Evolutionary conservation across 2,329 filamentous ascomycete species (phyloP), one percentile per base, ranked within the genome.

Genomic region (Scortechinia acanthostroma): DNA sequence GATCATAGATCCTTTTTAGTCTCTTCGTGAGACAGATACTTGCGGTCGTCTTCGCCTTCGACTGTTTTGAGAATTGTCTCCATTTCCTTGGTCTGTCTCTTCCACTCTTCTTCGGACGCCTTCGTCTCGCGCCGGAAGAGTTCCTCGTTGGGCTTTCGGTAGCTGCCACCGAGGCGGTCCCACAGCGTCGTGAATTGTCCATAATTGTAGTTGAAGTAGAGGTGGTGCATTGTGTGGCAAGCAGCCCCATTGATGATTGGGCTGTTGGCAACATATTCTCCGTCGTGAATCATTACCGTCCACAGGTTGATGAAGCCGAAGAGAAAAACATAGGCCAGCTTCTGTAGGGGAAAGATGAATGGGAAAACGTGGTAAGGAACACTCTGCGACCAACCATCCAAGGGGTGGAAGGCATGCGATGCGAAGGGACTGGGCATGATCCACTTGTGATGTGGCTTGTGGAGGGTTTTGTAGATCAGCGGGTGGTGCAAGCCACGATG

Each of bases 391-490:
- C 85, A 96, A 58, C 91, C 91, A 59, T 97, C 91, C 44, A 96
- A 63, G 1, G 91, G 91, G 70, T 97, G 90, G 77, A 97, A 97
- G 47, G 91, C 91, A 60, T 95, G 87, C 54, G 85, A 90, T 35
- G 91, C 91, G 62, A 80, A 96, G 1, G 91, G 91, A 2, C 89
- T 95, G 2, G 91, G 91, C 88, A 96, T 94, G 67, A 97, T 96
- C 91, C 91, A 97, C 73, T 95, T 96, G 81, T 97, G 91, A 68
- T 97, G 91, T 52, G 90, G 85, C 79, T 97, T 97, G 78, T 97
- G 91, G 43, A 96, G 75, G 53, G 73, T 73, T 72, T 91, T 94
- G 78, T 97, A 97, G 54, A 93, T 61, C 42, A 66, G 59, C 15
- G 87, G 87, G 65, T 90, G 83, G 67, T 95, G 90, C 49, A 94